phyloP scores from a whole-genome alignment of 1,139 yeast genomes.

The Pichia sp. region DNA sequence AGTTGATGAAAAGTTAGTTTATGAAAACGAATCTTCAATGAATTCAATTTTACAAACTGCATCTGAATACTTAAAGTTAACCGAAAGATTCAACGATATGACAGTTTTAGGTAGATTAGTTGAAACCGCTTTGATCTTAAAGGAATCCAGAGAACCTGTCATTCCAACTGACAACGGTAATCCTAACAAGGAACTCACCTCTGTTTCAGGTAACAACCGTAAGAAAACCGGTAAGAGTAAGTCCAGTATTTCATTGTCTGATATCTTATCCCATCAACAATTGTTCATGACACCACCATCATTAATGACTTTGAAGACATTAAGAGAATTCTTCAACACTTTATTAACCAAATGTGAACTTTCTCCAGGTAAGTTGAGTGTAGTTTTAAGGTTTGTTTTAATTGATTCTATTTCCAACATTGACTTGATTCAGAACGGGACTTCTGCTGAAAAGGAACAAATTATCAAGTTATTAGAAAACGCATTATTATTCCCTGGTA shows the following conservation, averaged over 20 bases:
- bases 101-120: slow-evolving; percentile 43
- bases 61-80: slow-evolving; percentile 34
- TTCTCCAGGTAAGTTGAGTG: slow-evolving; percentile 63
- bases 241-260: slow-evolving; percentile 54
- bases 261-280: slow-evolving; percentile 66
- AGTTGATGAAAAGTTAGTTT: slow-evolving; percentile 36
- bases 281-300: slow-evolving; percentile 50
- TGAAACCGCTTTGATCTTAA: slow-evolving; percentile 45
- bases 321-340: slow-evolving; percentile 49
- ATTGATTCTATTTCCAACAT: slow-evolving; percentile 41
- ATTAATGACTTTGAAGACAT: slow-evolving; percentile 34
- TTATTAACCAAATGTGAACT: slow-evolving; percentile 51
- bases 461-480: slow-evolving; percentile 45
- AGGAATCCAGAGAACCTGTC: slow-evolving; percentile 39
- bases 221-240: slow-evolving; percentile 31
- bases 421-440: slow-evolving; percentile 21
- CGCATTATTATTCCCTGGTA: slow-evolving; percentile 64
- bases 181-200: slow-evolving; percentile 27
- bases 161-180: slow-evolving; percentile 16
- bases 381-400: slow-evolving; percentile 57
- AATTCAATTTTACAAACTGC: slow-evolving; percentile 36
- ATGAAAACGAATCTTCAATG: slow-evolving; percentile 37
- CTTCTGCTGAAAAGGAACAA: slow-evolving; percentile 28
- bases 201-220: background rate
- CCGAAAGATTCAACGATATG: slow-evolving; percentile 39